Percentiles rank a stretch among this genome's conserved stretches.
Evolutionary conservation across 345 rosid genomes (phyloP).

Genomic region (Bruguiera gymnorhiza): DNA sequence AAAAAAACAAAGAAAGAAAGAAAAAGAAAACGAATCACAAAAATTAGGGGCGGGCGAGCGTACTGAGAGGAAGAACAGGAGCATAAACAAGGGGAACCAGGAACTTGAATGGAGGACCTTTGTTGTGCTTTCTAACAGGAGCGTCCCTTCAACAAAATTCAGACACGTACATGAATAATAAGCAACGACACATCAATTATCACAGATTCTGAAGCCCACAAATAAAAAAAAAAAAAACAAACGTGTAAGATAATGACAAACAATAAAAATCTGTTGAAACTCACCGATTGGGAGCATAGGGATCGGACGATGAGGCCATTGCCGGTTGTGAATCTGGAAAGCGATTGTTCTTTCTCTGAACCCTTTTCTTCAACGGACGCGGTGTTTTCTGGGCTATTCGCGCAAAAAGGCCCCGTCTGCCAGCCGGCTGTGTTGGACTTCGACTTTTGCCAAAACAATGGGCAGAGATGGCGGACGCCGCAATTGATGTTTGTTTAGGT

Average conservation of each 20-base stretch:
- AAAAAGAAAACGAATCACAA: background rate
- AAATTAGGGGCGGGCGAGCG: conserved; percentile 11
- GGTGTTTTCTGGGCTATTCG: too few species aligned
- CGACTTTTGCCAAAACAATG: too few species aligned
- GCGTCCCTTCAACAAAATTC: conserved; percentile 21
- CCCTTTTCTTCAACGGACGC: too few species aligned
- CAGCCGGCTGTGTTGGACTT: too few species aligned
- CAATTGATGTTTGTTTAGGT: too few species aligned
- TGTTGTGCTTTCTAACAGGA: conserved; percentile 44
- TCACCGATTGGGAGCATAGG: conserved; percentile 15
- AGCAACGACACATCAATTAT: background rate
- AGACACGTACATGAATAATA: background rate
- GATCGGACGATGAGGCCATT: background rate
- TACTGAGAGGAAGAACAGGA: conserved; percentile 87
- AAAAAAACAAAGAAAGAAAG: background rate
- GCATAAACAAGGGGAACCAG: conserved; percentile 81
- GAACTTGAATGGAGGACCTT: conserved; percentile 67
- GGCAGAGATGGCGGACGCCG: too few species aligned
- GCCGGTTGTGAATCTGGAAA: too few species aligned
- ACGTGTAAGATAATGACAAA: background rate
- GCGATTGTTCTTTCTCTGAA: too few species aligned
- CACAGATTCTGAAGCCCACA: background rate
- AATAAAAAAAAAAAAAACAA: background rate
- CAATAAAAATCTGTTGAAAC: conserved; percentile 10
- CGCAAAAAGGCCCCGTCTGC: too few species aligned